A percentile compares a stretch with the other conserved stretches of the same genome.
Evolutionary conservation across 805 yeast species (phyloP).

Genomic region (Yarrowia sp.): DNA sequence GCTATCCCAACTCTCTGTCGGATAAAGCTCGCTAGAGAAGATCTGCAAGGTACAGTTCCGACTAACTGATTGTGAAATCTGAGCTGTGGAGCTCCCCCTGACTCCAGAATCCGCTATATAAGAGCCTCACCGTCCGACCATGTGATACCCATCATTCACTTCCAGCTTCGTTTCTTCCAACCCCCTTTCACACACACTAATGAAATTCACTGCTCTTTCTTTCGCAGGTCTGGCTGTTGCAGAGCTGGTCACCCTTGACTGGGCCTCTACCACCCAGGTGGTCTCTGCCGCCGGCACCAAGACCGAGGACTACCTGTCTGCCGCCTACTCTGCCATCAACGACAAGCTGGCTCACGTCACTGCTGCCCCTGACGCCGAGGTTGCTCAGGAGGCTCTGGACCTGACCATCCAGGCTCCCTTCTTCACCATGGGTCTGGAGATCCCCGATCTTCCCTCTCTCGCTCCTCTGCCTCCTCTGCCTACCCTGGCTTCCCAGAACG

Average conservation of each 20-base stretch:
- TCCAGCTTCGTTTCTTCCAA: slow-evolving; percentile 1
- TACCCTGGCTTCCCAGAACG: not conserved
- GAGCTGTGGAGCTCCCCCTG: not conserved
- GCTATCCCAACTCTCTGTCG: not conserved
- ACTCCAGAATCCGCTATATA: not conserved
- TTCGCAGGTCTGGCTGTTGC: slow-evolving; percentile 14
- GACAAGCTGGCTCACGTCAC: slow-evolving; percentile 16
- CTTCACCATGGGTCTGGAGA: slow-evolving; percentile 25
- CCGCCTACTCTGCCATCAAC: slow-evolving; percentile 29
- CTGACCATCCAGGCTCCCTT: slow-evolving; percentile 26
- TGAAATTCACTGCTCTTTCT: slow-evolving; percentile 31
- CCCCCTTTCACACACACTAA: slow-evolving; percentile 17
- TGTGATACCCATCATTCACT: not conserved
- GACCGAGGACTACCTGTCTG: slow-evolving; percentile 16
- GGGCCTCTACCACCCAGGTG: slow-evolving; percentile 18
- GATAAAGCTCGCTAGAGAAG: not conserved
- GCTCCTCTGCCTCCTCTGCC: not conserved
- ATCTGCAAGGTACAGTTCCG: slow-evolving; percentile 25
- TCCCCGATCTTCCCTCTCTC: slow-evolving; percentile 1
- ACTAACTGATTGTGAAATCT: slow-evolving; percentile 11
- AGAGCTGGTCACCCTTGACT: slow-evolving; percentile 31
- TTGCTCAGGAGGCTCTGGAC: slow-evolving; percentile 25
- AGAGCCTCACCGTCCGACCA: not conserved
- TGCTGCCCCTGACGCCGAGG: slow-evolving; percentile 29
- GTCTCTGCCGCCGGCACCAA: slow-evolving; percentile 6